Evolutionary conservation across 768 basidiomycete genomes (phyloP), one percentile per base, ranked within the genome.

Genomic region (Phanerodontia chrysosporium): DNA sequence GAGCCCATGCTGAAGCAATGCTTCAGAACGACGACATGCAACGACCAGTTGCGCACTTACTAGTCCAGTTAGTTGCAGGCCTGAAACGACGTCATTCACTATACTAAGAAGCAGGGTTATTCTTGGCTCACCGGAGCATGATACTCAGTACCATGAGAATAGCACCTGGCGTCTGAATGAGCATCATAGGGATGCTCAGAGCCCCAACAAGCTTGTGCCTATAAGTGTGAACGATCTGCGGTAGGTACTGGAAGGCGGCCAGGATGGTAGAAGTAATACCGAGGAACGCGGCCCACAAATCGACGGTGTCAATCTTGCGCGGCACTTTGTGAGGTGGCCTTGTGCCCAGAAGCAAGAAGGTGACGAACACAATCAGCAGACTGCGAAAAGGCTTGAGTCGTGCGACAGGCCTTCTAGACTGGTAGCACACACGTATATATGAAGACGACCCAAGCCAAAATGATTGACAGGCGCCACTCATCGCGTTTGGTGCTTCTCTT

Each of bases 181-280:
- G 74, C 96, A 99, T 98, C 85, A 93, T 98, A 0, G 90, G 89
- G 58, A 99, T 90, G 67, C 92, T 95, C 16, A 98, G 77, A 0
- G 94, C 93, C 2, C 96, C 96, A 9, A 98, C 95, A 13, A 96
- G 81, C 67, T 86, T 89, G 29, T 81, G 72, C 4, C 74, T 76
- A 65, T 88, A 97, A 0, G 95, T 98, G 60, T 87, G 84, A 13
- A 82, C 64, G 25, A 99, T 77, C 70, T 97, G 95, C 0, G 96
- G 95, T 0, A 86, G 80, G 61, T 98, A 99, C 72, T 99, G 95
- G 5, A 90, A 74, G 3, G 84, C 83, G 1, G 94, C 89, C 5
- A 97, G 81, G 0, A 86, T 36, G 2, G 92, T 88, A 1, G 92
- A 88, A 1, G 85, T 80, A 24, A 98, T 75, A 8, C 97, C 97